phyloP scores from a whole-genome alignment of 345 rosid genomes.

The Noccaea caerulescens region DNA sequence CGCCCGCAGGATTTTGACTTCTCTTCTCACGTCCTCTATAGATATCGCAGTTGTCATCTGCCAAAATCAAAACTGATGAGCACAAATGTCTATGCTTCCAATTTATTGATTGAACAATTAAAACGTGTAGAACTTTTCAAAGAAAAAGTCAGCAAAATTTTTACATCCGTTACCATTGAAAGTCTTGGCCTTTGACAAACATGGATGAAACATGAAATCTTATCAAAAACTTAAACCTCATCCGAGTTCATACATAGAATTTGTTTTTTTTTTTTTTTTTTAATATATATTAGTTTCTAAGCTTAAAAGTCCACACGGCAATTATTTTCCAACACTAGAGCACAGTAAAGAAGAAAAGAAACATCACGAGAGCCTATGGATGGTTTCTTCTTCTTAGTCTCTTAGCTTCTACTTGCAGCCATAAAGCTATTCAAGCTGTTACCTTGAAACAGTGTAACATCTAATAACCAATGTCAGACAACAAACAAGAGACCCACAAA shows the following conservation, averaged over 20 bases:
- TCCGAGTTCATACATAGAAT: neutral
- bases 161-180: conserved; percentile 21
- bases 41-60: conserved; percentile 99
- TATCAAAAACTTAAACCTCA: conserved; percentile 14
- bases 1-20: conserved; percentile 84
- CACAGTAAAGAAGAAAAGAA: conserved; percentile 31
- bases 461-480: conserved; percentile 25
- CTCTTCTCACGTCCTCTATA: conserved; percentile 97
- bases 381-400: conserved; percentile 9
- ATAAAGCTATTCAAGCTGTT: conserved; percentile 2
- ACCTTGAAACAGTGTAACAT: conserved; percentile 10
- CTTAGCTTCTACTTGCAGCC: conserved; percentile 14
- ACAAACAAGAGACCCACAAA: conserved; percentile 19
- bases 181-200: conserved; percentile 22
- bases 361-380: conserved; percentile 7
- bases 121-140: conserved; percentile 23
- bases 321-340: conserved; percentile 14
- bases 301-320: conserved; percentile 32
- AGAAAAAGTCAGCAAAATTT: conserved; percentile 29
- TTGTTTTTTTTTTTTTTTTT: neutral
- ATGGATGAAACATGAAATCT: conserved; percentile 11
- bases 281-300: conserved; percentile 22
- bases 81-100: conserved; percentile 19
- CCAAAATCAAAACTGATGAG: conserved; percentile 30
- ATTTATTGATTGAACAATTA: conserved; percentile 35